These are phyloP conservation scores for Raffaelea ambrosiae DNA, from an alignment of 2,329 filamentous ascomycete species.

Conservation along the genomic window DNA sequence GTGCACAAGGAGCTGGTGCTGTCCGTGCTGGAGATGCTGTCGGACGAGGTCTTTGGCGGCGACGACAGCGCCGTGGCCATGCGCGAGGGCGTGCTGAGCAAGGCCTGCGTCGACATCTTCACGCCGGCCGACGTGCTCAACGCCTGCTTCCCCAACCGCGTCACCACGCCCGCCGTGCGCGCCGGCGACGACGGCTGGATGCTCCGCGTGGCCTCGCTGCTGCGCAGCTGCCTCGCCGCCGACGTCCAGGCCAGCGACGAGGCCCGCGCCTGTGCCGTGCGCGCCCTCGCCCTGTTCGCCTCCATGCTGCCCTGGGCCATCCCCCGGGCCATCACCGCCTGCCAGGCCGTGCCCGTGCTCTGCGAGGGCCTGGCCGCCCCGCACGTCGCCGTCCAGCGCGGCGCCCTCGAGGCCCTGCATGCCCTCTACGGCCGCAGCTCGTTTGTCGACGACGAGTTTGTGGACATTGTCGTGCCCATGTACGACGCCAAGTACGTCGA, in stretches of 20 bases:
- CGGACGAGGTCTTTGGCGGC: constrained; percentile 86
- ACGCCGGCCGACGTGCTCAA: constrained; percentile 68
- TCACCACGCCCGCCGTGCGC: constrained; percentile 59
- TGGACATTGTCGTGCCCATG: constrained; percentile 69
- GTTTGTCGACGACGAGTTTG: constrained; percentile 70
- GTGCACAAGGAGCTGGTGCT: constrained; percentile 75
- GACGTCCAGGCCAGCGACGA: constrained; percentile 57
- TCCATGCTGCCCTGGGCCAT: constrained; percentile 83
- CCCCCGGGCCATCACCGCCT: constrained; percentile 67
- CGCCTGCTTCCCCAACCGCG: constrained; percentile 67
- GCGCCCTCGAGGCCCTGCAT: constrained; percentile 75
- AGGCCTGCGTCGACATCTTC: constrained; percentile 88
- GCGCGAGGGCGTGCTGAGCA: constrained; percentile 75
- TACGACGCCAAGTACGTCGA: constrained; percentile 63
- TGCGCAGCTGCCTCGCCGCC: constrained; percentile 62
- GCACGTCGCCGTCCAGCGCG: constrained; percentile 68
- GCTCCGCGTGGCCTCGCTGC: constrained; percentile 62
- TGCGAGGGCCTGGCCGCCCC: constrained; percentile 62
- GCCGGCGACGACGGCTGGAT: constrained; percentile 84
- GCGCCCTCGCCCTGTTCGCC: constrained; percentile 67
- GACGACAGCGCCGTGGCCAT: constrained; percentile 82
- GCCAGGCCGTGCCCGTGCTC: constrained; percentile 61
- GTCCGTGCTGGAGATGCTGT: constrained; percentile 80
- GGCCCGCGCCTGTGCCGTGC: constrained; percentile 62
- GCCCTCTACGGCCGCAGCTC: constrained; percentile 68